Base-by-base conservation (phyloP, 176 grass and related monocot species). In the Ensete ventricosum region DNA sequence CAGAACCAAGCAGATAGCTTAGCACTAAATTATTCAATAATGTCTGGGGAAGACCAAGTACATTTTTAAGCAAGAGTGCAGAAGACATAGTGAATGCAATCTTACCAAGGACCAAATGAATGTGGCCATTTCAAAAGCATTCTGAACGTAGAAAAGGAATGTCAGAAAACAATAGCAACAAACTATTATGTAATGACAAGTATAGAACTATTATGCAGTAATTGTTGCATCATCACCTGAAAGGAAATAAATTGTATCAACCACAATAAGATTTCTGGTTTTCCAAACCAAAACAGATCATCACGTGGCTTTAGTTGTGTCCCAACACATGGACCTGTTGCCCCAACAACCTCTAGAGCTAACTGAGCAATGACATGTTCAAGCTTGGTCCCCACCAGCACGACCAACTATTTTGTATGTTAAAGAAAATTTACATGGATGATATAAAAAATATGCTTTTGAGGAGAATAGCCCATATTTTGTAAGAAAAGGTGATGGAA, bases 191-290 rank as follows among this genome's bases (percentile, higher is more conserved):
- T 8, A 49, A 71, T 11, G 68, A 11, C 16, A 20, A 2, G 7
- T 50, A 20, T 19, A 51, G 29, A 43, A 21, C 11, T 50, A 51
- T 20, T 17, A 9, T 52, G 14, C 43, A 52, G 52, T 13, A n/a
- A 50, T 55, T 55, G 53, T 52, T 17, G 65, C 50, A 50, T 49
- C 3, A 52, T 88, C 49, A 91, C 95, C 95, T 98, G 95, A 84
- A 98, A 98, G 2, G 95, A 98, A 69, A 98, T 98, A 85, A 98
- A 93, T 75, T 98, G 90, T 89, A 98, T 98, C 75, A 98, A 83
- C 95, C 90, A 91, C 86, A 87, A 89, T 43, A 98, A 78, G 13
- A 98, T 74, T 76, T 85, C 80, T 58, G 94, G 94, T 52, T 91
- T 98, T 77, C 90, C 88, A 93, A 98, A 98, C 90, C 86, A 93